A percentile compares a stretch with the other conserved stretches of the same genome.
Evolutionary conservation across 148 eudicot genomes (phyloP).

Genomic region (Rhododendron williamsianum): DNA sequence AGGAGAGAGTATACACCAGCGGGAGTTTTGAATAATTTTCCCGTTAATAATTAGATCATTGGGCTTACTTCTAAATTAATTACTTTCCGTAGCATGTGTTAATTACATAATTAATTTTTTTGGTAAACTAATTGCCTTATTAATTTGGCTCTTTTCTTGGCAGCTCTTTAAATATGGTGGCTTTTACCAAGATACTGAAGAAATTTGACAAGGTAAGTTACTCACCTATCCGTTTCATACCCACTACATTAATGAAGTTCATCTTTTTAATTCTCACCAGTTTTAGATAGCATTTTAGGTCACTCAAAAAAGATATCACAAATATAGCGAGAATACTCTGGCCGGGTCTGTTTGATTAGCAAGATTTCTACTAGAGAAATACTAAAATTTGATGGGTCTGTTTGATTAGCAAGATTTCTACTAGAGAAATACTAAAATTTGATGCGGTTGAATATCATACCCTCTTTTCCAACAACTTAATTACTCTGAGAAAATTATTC

Average conservation of each 20-base stretch:
- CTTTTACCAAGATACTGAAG: conserved; percentile 87
- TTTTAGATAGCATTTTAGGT: neutral
- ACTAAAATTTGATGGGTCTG: no score
- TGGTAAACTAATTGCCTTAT: neutral
- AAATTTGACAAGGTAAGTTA: conserved; percentile 84
- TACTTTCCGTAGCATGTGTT: neutral
- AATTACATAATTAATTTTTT: neutral
- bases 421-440: no score
- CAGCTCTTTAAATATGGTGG: conserved; percentile 93
- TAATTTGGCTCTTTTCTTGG: conserved; percentile 14
- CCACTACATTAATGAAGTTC: neutral
- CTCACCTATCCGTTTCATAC: neutral
- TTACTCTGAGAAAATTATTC: no score
- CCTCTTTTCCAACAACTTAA: no score
- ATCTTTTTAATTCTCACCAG: neutral
- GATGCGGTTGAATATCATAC: no score
- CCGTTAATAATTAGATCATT: neutral
- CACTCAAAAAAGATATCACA: no score
- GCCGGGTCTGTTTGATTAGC: no score
- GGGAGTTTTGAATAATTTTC: no score
- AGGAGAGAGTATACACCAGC: no score
- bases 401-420: no score
- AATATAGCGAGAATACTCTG: no score
- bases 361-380: no score
- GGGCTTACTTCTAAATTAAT: neutral